phyloP scores from a whole-genome alignment of 2,329 filamentous ascomycete genomes.

The Xylaria sp. region DNA sequence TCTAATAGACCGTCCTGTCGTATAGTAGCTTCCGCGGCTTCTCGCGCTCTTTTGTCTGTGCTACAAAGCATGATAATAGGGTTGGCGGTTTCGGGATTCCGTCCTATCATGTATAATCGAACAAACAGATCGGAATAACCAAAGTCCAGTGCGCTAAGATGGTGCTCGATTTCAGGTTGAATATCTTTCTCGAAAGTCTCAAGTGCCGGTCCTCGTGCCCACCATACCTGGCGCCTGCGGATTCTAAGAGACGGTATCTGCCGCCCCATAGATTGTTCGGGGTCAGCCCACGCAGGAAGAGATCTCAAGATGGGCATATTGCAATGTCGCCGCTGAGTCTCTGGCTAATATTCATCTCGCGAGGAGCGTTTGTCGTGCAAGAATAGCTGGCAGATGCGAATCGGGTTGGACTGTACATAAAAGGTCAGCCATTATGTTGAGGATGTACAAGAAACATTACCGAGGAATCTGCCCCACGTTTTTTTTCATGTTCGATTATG shows the following conservation, averaged over 20 bases:
- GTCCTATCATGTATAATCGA: conserved; percentile 34
- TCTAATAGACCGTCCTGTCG: conserved; percentile 21
- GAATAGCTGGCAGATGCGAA: no score
- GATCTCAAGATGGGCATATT: conserved; percentile 20
- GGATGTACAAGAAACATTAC: no score
- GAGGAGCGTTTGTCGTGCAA: no score
- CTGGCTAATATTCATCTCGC: no score
- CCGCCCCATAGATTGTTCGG: conserved; percentile 26
- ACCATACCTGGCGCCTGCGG: conserved; percentile 26
- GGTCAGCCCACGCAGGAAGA: conserved; percentile 23
- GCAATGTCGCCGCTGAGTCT: background rate
- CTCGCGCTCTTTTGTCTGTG: conserved; percentile 18
- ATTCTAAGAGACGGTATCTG: conserved; percentile 22
- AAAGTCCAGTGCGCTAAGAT: conserved; percentile 11
- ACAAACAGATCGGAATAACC: conserved; percentile 29
- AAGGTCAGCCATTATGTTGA: no score
- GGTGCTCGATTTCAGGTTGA: conserved; percentile 20
- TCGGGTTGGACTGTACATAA: no score
- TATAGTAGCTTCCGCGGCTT: conserved; percentile 20
- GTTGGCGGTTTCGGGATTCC: conserved; percentile 23
- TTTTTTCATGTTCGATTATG: background rate
- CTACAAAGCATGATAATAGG: conserved; percentile 35
- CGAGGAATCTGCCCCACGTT: background rate
- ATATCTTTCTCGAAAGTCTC: conserved; percentile 28
- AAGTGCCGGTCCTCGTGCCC: conserved; percentile 24